Percentiles rank a stretch among this genome's conserved stretches.
Conservation (phyloP, 1,284 basidiomycete genomes). For the Papiliotrema terrestris region DNA sequence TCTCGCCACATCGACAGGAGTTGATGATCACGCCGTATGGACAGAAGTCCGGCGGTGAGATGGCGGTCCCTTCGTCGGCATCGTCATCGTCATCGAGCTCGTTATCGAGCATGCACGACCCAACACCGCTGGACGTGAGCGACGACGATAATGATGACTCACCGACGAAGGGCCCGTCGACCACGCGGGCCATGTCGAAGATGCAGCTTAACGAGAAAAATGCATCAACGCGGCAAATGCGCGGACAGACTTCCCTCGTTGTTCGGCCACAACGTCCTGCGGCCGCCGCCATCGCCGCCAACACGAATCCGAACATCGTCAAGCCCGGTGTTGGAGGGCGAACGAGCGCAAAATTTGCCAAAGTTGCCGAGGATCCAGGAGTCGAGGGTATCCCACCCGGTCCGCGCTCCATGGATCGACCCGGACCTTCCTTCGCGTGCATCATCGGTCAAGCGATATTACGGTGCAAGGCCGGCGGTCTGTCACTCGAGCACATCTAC, state of each 20-base stretch:
- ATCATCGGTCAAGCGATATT: slow-evolving; percentile 93
- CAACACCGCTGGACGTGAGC: slow-evolving; percentile 15
- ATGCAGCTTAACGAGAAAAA: slow-evolving; percentile 19
- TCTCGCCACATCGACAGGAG: slow-evolving; percentile 22
- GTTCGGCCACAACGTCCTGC: slow-evolving; percentile 10
- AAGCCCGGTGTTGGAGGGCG: slow-evolving; percentile 24
- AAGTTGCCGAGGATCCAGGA: slow-evolving; percentile 44
- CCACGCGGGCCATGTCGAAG: slow-evolving; percentile 18
- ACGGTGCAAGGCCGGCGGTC: slow-evolving; percentile 73
- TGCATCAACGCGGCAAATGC: not conserved
- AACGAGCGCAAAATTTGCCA: slow-evolving; percentile 39
- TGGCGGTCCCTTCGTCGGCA: slow-evolving; percentile 22
- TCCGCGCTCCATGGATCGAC: slow-evolving; percentile 73
- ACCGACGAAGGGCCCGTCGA: slow-evolving; percentile 29
- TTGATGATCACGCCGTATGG: slow-evolving; percentile 29
- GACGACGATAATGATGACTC: slow-evolving; percentile 42
- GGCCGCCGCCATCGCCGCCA: not conserved
- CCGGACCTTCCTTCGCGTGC: slow-evolving; percentile 84
- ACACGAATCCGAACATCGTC: no score
- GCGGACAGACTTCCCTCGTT: not conserved
- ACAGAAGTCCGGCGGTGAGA: slow-evolving; percentile 15
- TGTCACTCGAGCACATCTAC: slow-evolving; percentile 93
- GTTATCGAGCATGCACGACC: slow-evolving; percentile 1
- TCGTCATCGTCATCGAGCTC: slow-evolving; percentile 15
- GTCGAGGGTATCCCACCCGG: slow-evolving; percentile 64